A percentile compares a stretch with the other conserved stretches of the same genome.
Conservation (phyloP, 2,329 filamentous ascomycete genomes). For the Lecanicillium sp. region DNA sequence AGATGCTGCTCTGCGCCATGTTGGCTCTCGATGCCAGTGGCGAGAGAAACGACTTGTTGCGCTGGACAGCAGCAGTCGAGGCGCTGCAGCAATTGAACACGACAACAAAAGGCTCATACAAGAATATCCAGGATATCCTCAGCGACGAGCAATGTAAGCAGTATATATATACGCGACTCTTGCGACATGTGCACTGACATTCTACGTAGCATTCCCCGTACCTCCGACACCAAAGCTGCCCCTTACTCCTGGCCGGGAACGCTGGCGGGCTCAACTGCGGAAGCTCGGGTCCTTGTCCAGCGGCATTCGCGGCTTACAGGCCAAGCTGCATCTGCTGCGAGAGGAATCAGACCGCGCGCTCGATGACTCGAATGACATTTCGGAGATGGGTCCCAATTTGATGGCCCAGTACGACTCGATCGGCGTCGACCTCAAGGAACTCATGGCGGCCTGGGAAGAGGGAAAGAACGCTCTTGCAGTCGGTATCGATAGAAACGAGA, state of each 20-base stretch:
- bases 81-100: conserved; percentile 61
- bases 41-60: conserved; percentile 66
- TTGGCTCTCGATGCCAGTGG: conserved; percentile 80
- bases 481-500: conserved; percentile 76
- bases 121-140: conserved; percentile 62
- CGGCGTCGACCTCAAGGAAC: conserved; percentile 72
- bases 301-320: conserved; percentile 85
- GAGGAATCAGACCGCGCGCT: conserved; percentile 81
- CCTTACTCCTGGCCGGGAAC: conserved; percentile 69
- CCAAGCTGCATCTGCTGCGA: conserved; percentile 84
- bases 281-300: conserved; percentile 85
- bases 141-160: conserved; percentile 71
- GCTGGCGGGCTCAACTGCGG: conserved; percentile 78
- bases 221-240: conserved; percentile 53
- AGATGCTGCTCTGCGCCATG: conserved; percentile 82
- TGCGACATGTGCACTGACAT: conserved; percentile 13
- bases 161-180: conserved; percentile 2
- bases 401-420: conserved; percentile 94
- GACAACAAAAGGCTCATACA: conserved; percentile 56
- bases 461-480: conserved; percentile 77
- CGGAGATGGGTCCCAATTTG: conserved; percentile 70
- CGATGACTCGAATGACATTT: conserved; percentile 65
- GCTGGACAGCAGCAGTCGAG: conserved; percentile 74
- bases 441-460: conserved; percentile 81
- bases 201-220: conserved; percentile 42